Percentiles rank a stretch among this genome's conserved stretches.
Evolutionary conservation across 2,329 filamentous ascomycete species (phyloP).

Genomic region (Helminthosporium solani): DNA sequence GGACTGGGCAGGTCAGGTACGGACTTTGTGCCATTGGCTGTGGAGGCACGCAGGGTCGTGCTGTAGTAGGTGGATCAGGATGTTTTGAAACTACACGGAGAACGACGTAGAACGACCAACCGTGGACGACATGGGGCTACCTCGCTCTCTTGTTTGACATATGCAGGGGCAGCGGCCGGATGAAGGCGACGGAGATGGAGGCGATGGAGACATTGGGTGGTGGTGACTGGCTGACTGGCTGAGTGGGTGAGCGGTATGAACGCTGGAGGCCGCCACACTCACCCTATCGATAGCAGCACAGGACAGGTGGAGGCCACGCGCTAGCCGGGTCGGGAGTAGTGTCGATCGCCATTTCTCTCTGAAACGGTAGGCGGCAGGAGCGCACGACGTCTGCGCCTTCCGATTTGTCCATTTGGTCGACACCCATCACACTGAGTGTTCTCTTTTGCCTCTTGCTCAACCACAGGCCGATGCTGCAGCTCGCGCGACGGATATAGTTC

Average conservation of each 20-base stretch:
- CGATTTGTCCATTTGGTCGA: background rate
- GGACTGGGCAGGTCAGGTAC: slow-evolving; percentile 17
- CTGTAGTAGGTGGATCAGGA: background rate
- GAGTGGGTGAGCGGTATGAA: no score
- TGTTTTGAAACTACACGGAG: slow-evolving; percentile 18
- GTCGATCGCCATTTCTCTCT: background rate
- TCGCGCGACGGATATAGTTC: background rate
- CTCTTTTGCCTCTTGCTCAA: background rate
- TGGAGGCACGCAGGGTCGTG: background rate
- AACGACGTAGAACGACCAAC: no score
- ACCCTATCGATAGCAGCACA: background rate
- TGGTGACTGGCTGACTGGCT: no score
- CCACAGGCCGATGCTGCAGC: background rate
- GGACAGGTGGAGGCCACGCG: background rate
- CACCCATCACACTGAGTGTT: background rate
- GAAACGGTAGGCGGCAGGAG: background rate
- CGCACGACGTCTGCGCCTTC: background rate
- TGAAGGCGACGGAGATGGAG: background rate
- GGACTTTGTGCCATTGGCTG: slow-evolving; percentile 8
- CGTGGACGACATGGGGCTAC: no score
- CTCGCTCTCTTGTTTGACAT: no score
- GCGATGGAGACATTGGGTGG: no score
- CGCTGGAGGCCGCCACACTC: background rate
- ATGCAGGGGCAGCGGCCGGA: slow-evolving; percentile 3
- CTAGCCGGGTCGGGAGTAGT: background rate